A percentile compares a stretch with the other conserved stretches of the same genome.
Conservation (phyloP, 1,139 yeast genomes). For the Protomyces arabidopsidicola region DNA sequence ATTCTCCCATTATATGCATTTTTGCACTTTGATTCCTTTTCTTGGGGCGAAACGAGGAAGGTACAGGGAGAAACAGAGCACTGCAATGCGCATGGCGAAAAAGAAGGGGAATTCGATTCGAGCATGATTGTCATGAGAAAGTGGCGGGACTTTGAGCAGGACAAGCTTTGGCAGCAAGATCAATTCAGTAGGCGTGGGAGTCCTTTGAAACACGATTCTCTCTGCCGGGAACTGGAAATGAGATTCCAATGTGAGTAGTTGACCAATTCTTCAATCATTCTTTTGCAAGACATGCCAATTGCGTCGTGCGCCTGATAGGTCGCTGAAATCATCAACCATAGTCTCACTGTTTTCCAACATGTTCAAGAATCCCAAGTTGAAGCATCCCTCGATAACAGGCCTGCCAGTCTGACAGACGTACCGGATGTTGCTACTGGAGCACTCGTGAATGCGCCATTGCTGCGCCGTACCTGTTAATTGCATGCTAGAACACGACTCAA, state of each 20-base stretch:
- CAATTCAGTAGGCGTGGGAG: neutral
- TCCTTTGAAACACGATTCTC: neutral
- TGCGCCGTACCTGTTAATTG: conserved; percentile 9
- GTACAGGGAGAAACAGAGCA: conserved; percentile 59
- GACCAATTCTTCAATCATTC: neutral
- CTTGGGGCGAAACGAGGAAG: conserved; percentile 97
- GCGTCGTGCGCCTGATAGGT: conserved; percentile 9
- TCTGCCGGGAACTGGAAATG: too few species aligned
- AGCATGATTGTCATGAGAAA: conserved; percentile 81
- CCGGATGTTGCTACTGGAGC: neutral
- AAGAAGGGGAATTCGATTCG: conserved; percentile 81
- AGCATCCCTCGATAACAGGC: conserved; percentile 19
- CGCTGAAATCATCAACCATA: conserved; percentile 20
- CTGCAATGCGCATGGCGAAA: conserved; percentile 60
- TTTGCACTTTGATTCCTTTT: conserved; percentile 97
- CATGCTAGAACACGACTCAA: neutral
- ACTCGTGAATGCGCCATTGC: conserved; percentile 12
- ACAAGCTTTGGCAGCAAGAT: conserved; percentile 35
- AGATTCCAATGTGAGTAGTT: neutral
- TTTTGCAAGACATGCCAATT: conserved; percentile 10
- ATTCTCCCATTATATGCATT: conserved; percentile 56
- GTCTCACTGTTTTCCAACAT: neutral
- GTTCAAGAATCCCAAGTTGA: conserved; percentile 3
- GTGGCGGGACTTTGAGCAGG: conserved; percentile 91
- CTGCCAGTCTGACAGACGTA: conserved; percentile 18